Conservation (phyloP, 2,329 filamentous ascomycete species). For the Sclerotiophoma versabilis region DNA sequence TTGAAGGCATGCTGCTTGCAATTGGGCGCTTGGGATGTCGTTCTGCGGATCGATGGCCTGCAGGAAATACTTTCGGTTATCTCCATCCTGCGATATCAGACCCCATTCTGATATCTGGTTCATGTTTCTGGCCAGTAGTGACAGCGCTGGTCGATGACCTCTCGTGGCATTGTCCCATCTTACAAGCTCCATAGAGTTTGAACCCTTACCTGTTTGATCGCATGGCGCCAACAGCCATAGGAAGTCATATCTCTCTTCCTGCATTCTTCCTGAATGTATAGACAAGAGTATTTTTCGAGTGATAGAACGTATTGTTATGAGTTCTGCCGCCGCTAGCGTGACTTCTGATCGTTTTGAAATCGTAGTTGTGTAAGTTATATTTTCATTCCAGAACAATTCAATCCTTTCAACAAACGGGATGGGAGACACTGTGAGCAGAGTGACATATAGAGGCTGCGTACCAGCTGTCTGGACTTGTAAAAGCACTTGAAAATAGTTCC, state of each 20-base stretch:
- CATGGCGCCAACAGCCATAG: slow-evolving; percentile 40
- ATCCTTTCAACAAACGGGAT: slow-evolving; percentile 31
- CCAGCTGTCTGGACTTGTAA: slow-evolving; percentile 22
- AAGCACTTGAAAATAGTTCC: slow-evolving; percentile 29
- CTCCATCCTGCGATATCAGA: slow-evolving; percentile 28
- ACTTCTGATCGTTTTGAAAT: slow-evolving; percentile 19
- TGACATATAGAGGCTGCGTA: slow-evolving; percentile 27
- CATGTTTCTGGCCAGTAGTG: slow-evolving; percentile 18
- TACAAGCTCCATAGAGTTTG: slow-evolving; percentile 18
- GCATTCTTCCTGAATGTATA: slow-evolving; percentile 30
- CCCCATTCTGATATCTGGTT: slow-evolving; percentile 30
- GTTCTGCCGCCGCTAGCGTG: slow-evolving; percentile 22
- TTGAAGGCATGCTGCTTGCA: slow-evolving; percentile 19
- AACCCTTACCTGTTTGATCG: slow-evolving; percentile 10
- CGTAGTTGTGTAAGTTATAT: slow-evolving; percentile 28
- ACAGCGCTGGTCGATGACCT: slow-evolving; percentile 18
- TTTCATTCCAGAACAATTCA: slow-evolving; percentile 43
- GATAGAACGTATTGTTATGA: slow-evolving; percentile 28
- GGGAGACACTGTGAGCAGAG: slow-evolving; percentile 29
- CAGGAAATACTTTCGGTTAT: slow-evolving; percentile 33
- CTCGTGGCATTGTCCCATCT: slow-evolving; percentile 26
- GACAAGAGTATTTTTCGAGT: slow-evolving; percentile 40
- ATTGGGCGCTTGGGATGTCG: neutral
- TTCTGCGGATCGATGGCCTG: neutral
- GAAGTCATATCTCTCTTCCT: slow-evolving; percentile 36